phyloP scores from a whole-genome alignment of 1,284 basidiomycete genomes.

The Cystobasidium pallidum region DNA sequence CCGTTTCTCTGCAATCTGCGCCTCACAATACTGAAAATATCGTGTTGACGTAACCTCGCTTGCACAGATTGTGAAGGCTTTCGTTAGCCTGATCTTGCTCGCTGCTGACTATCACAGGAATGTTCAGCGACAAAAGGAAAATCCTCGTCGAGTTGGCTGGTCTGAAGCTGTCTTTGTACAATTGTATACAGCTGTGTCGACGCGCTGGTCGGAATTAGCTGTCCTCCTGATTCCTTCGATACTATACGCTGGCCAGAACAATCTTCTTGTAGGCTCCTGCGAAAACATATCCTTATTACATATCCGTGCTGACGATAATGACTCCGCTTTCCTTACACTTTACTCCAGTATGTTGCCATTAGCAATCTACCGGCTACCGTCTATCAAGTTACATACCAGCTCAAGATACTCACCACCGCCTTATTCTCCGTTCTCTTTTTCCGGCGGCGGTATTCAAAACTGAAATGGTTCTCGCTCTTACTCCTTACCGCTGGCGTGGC shows the following conservation, averaged over 20 bases:
- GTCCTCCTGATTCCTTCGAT: slow-evolving; percentile 49
- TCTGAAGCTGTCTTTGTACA: slow-evolving; percentile 8
- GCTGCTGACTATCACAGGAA: slow-evolving; percentile 20
- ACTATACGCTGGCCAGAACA: slow-evolving; percentile 52
- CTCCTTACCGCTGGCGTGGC: slow-evolving; percentile 50
- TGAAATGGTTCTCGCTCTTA: slow-evolving; percentile 49
- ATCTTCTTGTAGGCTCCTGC: slow-evolving; percentile 45
- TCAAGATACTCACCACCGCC: slow-evolving; percentile 54
- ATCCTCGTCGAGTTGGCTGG: background rate
- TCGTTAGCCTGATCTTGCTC: slow-evolving; percentile 46
- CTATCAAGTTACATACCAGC: slow-evolving; percentile 53
- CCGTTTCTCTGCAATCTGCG: background rate
- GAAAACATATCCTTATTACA: background rate
- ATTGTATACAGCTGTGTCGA: slow-evolving; percentile 18
- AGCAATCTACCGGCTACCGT: slow-evolving; percentile 49
- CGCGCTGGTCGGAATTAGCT: slow-evolving; percentile 44
- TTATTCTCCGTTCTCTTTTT: slow-evolving; percentile 52
- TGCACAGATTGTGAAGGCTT: slow-evolving; percentile 41
- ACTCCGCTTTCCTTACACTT: background rate
- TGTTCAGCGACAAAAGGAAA: slow-evolving; percentile 17
- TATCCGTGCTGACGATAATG: background rate
- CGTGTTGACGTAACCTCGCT: background rate
- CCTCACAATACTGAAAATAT: background rate
- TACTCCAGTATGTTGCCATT: slow-evolving; percentile 50
- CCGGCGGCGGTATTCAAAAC: slow-evolving; percentile 42